Percentiles rank a stretch among this genome's conserved stretches.
Conservation (phyloP, 176 grass and related monocot genomes). For the Aechmea fasciata region DNA sequence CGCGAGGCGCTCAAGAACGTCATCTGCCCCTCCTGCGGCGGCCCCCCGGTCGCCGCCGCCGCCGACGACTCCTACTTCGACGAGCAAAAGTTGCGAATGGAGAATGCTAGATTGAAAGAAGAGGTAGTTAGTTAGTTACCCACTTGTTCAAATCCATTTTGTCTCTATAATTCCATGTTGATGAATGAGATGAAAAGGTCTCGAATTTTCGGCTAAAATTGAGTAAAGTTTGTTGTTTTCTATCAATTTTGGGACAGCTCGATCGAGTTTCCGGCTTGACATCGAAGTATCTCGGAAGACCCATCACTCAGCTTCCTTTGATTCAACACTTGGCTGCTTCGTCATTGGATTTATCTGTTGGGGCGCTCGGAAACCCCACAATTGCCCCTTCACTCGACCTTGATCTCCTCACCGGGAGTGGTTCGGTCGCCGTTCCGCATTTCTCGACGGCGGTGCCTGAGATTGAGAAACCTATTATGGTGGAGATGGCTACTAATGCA, state of each 20-base stretch:
- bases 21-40: slow-evolving; percentile 82
- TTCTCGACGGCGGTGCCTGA: slow-evolving; percentile 42
- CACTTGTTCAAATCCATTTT: not conserved
- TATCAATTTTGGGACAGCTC: slow-evolving; percentile 40
- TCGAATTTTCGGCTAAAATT: not conserved
- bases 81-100: slow-evolving; percentile 94
- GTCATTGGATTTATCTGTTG: slow-evolving; percentile 62
- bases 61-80: slow-evolving; percentile 77
- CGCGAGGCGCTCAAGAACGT: slow-evolving; percentile 77
- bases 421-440: slow-evolving; percentile 27
- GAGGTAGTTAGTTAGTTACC: slow-evolving; percentile 31
- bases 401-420: slow-evolving; percentile 44
- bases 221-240: not conserved
- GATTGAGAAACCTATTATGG: slow-evolving; percentile 64
- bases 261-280: slow-evolving; percentile 67
- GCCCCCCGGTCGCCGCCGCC: slow-evolving; percentile 32
- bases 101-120: slow-evolving; percentile 82
- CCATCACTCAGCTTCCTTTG: slow-evolving; percentile 64
- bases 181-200: not conserved
- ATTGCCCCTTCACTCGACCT: slow-evolving; percentile 57
- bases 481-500: slow-evolving; percentile 49
- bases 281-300: slow-evolving; percentile 78
- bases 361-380: slow-evolving; percentile 19
- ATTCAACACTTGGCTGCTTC: slow-evolving; percentile 35
- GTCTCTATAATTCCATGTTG: not conserved